Base-by-base conservation (phyloP, 73 alveolate species). In the Tetrahymena malaccensis region DNA sequence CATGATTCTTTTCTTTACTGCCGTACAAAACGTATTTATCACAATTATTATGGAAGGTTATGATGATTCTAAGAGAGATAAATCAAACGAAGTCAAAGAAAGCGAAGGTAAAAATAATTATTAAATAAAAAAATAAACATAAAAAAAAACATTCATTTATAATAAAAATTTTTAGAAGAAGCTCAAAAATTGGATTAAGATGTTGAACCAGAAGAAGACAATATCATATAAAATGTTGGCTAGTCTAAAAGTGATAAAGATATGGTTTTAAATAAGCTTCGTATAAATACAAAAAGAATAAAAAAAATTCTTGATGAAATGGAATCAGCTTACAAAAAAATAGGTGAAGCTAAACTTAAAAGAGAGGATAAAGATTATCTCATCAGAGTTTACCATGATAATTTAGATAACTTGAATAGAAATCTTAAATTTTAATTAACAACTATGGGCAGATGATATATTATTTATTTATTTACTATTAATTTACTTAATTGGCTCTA, bases 41-140 rank as follows among this genome's bases (percentile, higher is more conserved):
- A 85, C 96, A 7, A 95, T 95, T 25, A 95, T 95, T 16, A 95
- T 95, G 97, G 95, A 95, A 95, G 97, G 97, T 27, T 95, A 89
- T 89, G 97, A 95, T 43, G 94, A 95, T 31, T 70, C 89, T 34
- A 95, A 84, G 17, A 89, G 43, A 84, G 95, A 50, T 6, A 31
- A 95, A 50, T 84, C 94, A 89, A 95, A 85, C 33, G 94, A 44
- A 35, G 38, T 55, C 17, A 35, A 85, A 34, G 84, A 95, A 44
- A 27, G 84, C 50, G 95, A 95, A 25, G 58, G 93, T 34, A 58
- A 56, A 35, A 57, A 57, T 13, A 58, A 25, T 56, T 56, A 21
- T 43, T 84, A 40, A 12, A 94, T 38, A 35, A 10, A 22, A 19
- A 94, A 22, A 56, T 25, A 19, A 17, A 17, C 6, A n/a, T 70